Base-by-base conservation (phyloP, 2,329 filamentous ascomycete species). In the Fusarium proliferatum region DNA sequence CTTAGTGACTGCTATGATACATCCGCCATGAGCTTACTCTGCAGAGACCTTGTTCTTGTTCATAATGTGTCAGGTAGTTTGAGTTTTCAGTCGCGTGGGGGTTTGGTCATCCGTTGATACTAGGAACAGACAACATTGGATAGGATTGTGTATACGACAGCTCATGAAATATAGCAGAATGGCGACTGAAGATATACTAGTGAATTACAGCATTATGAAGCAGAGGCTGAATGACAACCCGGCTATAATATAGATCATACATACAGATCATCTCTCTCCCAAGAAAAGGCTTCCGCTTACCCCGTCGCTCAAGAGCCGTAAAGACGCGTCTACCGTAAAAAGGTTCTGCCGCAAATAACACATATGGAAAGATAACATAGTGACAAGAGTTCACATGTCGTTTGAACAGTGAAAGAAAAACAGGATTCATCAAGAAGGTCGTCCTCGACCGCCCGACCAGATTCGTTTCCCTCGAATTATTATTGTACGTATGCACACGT, bases 141-240 rank as follows among this genome's bases (percentile, higher is more conserved):
- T 28, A 36, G 33, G 34, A 30, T 17, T 39, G 15, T 55, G 23
- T 41, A n/a, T n/a, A 55, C 51, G 23, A 63, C 23, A 26, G 21
- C 17, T 52, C 16, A 33, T 6, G 8, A 21, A n/a, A 64, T 8
- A 36, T 30, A 53, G 48, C 64, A 65, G 48, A 48, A 26, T 33
- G 38, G 21, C 19, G 26, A 42, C 21, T 39, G 17, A 46, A 73
- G 71, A 80, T 82, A 83, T 78, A 83, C 79, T 84, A 82, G 77
- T 81, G 81, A 82, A 85, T 84, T 85, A 85, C 82, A 84, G 80
- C 79, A 82, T 81, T 82, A 84, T 79, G 80, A 82, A 83, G 79
- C 79, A 81, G 77, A 83, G 80, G 81, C 81, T 76, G 79, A 79
- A 80, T 79, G 75, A 78, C 78, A 81, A 67, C 76, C 74, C 74